phyloP scores from a whole-genome alignment of 2,329 filamentous ascomycete genomes.

The Monilinia fructigena region DNA sequence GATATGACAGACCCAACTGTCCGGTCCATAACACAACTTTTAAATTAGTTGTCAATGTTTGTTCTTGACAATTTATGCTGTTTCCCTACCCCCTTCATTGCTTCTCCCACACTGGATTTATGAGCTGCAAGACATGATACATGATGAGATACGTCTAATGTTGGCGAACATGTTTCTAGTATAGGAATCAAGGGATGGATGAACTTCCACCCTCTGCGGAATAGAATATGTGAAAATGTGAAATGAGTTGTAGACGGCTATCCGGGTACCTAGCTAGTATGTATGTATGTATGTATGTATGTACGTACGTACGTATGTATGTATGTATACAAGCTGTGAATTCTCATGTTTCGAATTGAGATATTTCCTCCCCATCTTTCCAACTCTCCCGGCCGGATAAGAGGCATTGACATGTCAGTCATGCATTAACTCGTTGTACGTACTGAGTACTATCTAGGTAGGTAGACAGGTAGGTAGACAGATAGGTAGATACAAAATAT shows the following conservation, averaged over 20 bases:
- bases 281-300: too few species aligned
- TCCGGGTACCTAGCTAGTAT: too few species aligned
- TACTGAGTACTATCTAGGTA: not conserved
- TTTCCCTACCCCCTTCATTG: not conserved
- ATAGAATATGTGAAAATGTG: not conserved
- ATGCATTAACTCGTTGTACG: not conserved
- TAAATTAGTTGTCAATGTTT: not conserved
- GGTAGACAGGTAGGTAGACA: too few species aligned
- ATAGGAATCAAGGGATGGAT: conserved; percentile 2
- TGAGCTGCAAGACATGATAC: not conserved
- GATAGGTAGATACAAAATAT: not conserved
- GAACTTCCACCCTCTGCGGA: not conserved
- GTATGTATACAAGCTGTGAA: not conserved
- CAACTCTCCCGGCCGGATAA: not conserved
- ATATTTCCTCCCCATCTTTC: not conserved
- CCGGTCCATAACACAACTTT: conserved; percentile 4
- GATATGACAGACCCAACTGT: not conserved
- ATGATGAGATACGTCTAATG: not conserved
- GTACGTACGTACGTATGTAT: too few species aligned
- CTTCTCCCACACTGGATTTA: not conserved
- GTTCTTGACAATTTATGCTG: not conserved
- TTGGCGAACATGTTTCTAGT: not conserved
- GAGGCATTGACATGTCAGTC: not conserved
- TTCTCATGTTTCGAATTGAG: conserved; percentile 14
- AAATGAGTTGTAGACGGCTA: not conserved